These are phyloP conservation scores for Nothophoma quercina DNA, from an alignment of 2,329 filamentous ascomycete species.

Conservation along the genomic window DNA sequence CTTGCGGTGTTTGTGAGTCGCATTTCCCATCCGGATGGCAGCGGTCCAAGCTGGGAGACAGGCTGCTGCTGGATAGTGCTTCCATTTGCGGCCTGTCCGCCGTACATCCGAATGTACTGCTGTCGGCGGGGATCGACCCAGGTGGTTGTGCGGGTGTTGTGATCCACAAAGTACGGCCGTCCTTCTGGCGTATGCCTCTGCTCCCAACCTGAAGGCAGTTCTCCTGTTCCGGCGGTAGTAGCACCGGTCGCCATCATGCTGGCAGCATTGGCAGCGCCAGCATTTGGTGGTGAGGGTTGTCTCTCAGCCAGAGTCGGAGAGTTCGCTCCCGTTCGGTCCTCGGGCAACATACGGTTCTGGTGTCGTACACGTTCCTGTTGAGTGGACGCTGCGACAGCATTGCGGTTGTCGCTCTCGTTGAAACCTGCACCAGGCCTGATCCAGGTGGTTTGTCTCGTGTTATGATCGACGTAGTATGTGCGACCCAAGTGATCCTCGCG, in stretches of 20 bases:
- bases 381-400: constrained; percentile 86
- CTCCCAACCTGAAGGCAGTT: constrained; percentile 95
- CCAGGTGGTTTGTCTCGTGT: constrained; percentile 96
- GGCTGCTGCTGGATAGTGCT: constrained; percentile 96
- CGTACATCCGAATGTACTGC: constrained; percentile 99
- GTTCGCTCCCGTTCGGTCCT: constrained; percentile 91
- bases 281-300: constrained; percentile 50
- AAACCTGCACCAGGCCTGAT: constrained; percentile 83
- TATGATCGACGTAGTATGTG: constrained; percentile 98
- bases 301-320: constrained; percentile 77
- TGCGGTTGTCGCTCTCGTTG: constrained; percentile 77
- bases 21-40: constrained; percentile 99
- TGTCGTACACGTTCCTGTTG: constrained; percentile 92
- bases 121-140: constrained; percentile 98
- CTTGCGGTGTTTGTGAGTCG: constrained; percentile 96
- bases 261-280: constrained; percentile 61
- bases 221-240: constrained; percentile 91
- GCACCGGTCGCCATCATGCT: constrained; percentile 95
- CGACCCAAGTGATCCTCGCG: constrained; percentile 93
- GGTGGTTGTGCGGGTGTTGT: constrained; percentile 96
- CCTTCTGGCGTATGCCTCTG: constrained; percentile 95
- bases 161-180: constrained; percentile 95
- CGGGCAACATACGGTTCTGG: constrained; percentile 93
- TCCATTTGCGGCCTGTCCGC: constrained; percentile 75
- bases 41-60: constrained; percentile 91